These are phyloP conservation scores for Pyrenophora tritici-repentis DNA, from an alignment of 2,329 filamentous ascomycete genomes.

Conservation along the genomic window DNA sequence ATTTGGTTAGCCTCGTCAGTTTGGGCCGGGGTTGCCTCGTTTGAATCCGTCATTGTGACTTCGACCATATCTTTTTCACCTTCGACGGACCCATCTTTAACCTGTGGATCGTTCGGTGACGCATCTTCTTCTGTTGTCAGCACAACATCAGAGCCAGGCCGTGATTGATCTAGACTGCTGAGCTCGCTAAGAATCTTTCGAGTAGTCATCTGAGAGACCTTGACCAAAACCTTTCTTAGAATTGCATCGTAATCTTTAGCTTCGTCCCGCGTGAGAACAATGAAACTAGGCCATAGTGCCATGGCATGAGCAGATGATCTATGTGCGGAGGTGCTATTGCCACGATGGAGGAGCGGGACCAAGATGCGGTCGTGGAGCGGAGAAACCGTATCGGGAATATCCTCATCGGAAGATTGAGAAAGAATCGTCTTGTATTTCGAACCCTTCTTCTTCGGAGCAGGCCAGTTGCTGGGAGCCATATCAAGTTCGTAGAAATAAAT, in stretches of 20 bases:
- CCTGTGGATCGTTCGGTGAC: conserved; percentile 70
- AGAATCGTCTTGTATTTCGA: conserved; percentile 54
- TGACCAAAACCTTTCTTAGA: conserved; percentile 77
- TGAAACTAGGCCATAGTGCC: conserved; percentile 65
- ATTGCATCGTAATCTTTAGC: conserved; percentile 71
- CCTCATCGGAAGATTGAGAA: conserved; percentile 50
- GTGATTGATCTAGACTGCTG: conserved; percentile 50
- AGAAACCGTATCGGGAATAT: conserved; percentile 61
- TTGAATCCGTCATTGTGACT: conserved; percentile 77
- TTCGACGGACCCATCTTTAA: conserved; percentile 78
- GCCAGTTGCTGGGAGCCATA: conserved; percentile 76
- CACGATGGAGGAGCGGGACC: conserved; percentile 73
- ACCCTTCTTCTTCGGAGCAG: conserved; percentile 58
- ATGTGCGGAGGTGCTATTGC: conserved; percentile 41
- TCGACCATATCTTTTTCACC: conserved; percentile 93
- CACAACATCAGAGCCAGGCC: conserved; percentile 70
- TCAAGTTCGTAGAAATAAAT: conserved; percentile 80
- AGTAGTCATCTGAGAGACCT: conserved; percentile 76
- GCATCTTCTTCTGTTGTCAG: conserved; percentile 66
- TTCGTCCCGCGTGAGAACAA: conserved; percentile 76
- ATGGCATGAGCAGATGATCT: conserved; percentile 43
- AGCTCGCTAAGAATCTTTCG: conserved; percentile 65
- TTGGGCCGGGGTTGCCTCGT: conserved; percentile 37
- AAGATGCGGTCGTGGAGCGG: conserved; percentile 68
- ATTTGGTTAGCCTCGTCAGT: conserved; percentile 27